Conservation (phyloP, 148 eudicot genomes). For the Chenopodium album region DNA sequence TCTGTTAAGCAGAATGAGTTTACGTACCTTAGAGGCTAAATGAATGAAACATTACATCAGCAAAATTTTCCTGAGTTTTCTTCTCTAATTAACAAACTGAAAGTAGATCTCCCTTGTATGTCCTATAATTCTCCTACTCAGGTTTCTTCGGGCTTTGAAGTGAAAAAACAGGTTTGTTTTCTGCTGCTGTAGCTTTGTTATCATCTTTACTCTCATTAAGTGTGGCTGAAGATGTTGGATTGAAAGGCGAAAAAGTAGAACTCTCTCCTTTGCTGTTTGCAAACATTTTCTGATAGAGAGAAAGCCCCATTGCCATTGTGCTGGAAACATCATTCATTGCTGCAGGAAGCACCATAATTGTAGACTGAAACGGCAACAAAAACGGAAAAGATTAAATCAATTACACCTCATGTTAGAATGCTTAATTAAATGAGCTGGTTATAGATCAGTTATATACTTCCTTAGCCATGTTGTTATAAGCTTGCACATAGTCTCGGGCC, state of each 20-base stretch:
- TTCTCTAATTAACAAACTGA: slow-evolving; percentile 9
- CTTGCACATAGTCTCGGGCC: slow-evolving; percentile 86
- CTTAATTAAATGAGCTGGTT: neutral
- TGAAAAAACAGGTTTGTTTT: slow-evolving; percentile 47
- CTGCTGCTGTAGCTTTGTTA: slow-evolving; percentile 8
- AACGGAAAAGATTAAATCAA: neutral
- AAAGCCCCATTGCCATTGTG: slow-evolving; percentile 60
- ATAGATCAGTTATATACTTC: slow-evolving; percentile 48
- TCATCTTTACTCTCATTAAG: slow-evolving; percentile 7
- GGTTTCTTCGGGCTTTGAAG: slow-evolving; percentile 43
- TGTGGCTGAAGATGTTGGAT: slow-evolving; percentile 9
- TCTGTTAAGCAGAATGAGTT: slow-evolving; percentile 5
- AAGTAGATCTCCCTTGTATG: neutral
- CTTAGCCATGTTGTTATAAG: slow-evolving; percentile 67
- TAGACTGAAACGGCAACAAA: slow-evolving; percentile 46
- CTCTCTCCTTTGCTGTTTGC: slow-evolving; percentile 26
- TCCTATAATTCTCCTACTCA: neutral
- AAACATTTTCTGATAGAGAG: slow-evolving; percentile 54
- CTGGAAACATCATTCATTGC: slow-evolving; percentile 48
- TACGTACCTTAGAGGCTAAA: neutral
- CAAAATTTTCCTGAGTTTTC: neutral
- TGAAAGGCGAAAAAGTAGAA: slow-evolving; percentile 19
- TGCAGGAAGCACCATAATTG: slow-evolving; percentile 70
- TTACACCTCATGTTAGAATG: neutral
- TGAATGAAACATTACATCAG: slow-evolving; percentile 10